Base-by-base conservation (phyloP, 75 land plant species). In the Sequoiadendron giganteum region DNA sequence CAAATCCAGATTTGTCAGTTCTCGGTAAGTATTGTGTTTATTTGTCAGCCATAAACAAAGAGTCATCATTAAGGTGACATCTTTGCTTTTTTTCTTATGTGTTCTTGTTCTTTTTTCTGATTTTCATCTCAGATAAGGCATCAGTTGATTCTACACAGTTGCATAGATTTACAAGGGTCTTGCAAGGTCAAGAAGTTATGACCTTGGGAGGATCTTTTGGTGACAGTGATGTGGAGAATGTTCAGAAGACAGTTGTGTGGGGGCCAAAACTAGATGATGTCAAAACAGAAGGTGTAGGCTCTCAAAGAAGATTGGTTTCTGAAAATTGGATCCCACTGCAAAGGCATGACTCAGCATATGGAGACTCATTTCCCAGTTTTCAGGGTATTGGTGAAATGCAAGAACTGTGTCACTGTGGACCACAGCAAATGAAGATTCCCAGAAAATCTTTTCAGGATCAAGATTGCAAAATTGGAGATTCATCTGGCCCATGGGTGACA, bases 141-240 rank as follows among this genome's bases (percentile, higher is more conserved):
- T 84, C 88, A 70, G 78, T 89, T 83, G 95, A 94, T 87, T 91
- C 93, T 90, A 87, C 87, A 83, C 88, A 86, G 40, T 61, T 89
- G 4, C 87, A 84, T 88, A 90, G 89, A 76, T 87, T 89, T 81
- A 32, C 93, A 70, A 95, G 95, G 95, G 93, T 93, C 93, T 93
- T 93, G 92, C 97, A 95, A 94, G 94, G 94, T 92, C 97, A 95
- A 95, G 97, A 95, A 73, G 61, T 84, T 5, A 87, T 87, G 87
- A 91, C 91, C 93, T 89, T 95, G 90, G 86, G 92, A 88, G 87
- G 86, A 87, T 88, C 79, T 88, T 86, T 91, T 87, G 90, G 85
- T 28, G 94, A 91, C 83, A 87, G 87, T 49, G 90, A 85, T 84
- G 94, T 90, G 72, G 93, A 93, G 15, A 82, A 84, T 81, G 89